phyloP scores from a whole-genome alignment of 192 early-diverging fungal genomes.

The Piromyces sp. region DNA sequence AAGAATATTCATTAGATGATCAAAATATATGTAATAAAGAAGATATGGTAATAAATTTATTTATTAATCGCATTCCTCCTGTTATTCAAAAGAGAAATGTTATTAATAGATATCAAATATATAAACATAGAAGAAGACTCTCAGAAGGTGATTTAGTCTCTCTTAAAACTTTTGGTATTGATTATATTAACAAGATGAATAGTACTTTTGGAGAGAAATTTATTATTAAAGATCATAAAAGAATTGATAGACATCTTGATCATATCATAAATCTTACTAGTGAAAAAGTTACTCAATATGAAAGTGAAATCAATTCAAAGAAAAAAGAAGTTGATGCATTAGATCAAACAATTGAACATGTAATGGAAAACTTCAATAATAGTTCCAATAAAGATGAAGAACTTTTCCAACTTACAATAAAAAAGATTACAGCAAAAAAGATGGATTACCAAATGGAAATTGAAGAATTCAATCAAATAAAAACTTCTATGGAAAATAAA shows the following conservation, averaged over 20 bases:
- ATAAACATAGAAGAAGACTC: background rate
- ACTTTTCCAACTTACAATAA: background rate
- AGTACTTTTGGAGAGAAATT: background rate
- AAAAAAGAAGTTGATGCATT: background rate
- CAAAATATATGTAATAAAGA: background rate
- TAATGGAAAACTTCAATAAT: background rate
- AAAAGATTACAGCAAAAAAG: background rate
- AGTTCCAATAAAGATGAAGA: background rate
- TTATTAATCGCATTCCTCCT: background rate
- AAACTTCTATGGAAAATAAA: background rate
- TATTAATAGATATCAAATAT: background rate
- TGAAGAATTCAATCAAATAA: background rate
- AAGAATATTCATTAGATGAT: background rate
- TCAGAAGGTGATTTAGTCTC: background rate
- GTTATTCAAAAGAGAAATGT: background rate
- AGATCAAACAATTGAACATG: background rate
- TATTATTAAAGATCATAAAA: background rate
- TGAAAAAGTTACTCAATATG: background rate
- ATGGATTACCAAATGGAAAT: background rate
- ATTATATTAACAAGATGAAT: background rate
- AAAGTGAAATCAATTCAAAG: background rate
- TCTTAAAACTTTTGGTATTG: background rate
- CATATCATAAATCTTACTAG: background rate
- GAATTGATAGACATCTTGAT: background rate
- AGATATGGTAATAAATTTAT: background rate